These are phyloP conservation scores for Domatiomyces catenatus DNA, from an alignment of 2,329 filamentous ascomycete species.

Conservation along the genomic window DNA sequence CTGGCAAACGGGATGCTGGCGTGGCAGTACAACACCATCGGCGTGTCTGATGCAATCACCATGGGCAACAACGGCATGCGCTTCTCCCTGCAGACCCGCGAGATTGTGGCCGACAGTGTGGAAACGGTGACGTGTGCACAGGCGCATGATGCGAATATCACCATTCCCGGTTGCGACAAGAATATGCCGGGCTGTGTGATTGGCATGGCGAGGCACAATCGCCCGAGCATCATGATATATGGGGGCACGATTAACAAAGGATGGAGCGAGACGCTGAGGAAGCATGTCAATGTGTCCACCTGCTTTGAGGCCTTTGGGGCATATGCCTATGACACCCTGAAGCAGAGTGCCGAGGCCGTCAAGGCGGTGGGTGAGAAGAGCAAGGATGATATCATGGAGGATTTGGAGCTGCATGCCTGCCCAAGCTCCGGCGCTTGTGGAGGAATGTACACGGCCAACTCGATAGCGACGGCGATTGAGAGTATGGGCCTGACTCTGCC, in stretches of 20 bases:
- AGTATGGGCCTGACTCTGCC: constrained; percentile 72
- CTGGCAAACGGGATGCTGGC: constrained; percentile 73
- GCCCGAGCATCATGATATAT: constrained; percentile 90
- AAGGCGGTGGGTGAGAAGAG: constrained; percentile 46
- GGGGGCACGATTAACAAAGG: constrained; percentile 81
- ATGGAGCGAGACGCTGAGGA: constrained; percentile 60
- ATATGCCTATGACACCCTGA: constrained; percentile 59
- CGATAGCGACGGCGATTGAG: constrained; percentile 82
- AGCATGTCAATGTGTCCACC: constrained; percentile 72
- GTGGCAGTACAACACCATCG: constrained; percentile 89
- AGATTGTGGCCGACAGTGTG: constrained; percentile 87
- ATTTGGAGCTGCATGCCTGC: constrained; percentile 67
- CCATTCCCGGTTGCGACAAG: constrained; percentile 90
- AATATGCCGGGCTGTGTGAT: constrained; percentile 93
- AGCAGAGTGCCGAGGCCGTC: constrained; percentile 48
- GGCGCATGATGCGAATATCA: constrained; percentile 82
- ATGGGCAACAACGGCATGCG: constrained; percentile 84
- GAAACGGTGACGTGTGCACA: constrained; percentile 88
- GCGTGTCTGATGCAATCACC: constrained; percentile 81
- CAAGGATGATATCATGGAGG: constrained; percentile 64
- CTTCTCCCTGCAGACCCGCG: constrained; percentile 76
- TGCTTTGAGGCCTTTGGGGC: constrained; percentile 82
- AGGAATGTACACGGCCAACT: constrained; percentile 86
- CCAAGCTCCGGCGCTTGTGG: constrained; percentile 67
- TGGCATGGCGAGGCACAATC: constrained; percentile 79